Conservation (phyloP, 495 filamentous ascomycete species). For the Penicillium fimorum region DNA sequence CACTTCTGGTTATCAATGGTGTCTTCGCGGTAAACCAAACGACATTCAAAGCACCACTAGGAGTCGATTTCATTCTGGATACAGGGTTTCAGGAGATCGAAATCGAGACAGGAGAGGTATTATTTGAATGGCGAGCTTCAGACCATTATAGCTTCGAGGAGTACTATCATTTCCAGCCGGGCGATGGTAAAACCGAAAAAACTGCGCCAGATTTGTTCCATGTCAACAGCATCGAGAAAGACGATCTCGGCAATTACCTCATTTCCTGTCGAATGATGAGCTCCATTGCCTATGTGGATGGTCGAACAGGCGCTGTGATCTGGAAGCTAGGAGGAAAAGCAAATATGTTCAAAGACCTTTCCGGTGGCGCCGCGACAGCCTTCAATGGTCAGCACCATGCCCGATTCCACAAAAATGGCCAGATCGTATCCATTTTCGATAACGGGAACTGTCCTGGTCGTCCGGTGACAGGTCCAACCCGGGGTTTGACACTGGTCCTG, state of each 20-base stretch:
- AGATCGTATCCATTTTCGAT: conserved; percentile 23
- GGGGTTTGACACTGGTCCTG: background rate
- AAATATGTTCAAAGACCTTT: conserved; percentile 20
- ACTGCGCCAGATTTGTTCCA: conserved; percentile 29
- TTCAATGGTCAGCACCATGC: conserved; percentile 26
- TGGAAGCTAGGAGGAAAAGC: conserved; percentile 47
- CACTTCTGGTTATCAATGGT: conserved; percentile 6
- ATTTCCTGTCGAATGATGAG: conserved; percentile 51
- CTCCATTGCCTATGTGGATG: conserved; percentile 49
- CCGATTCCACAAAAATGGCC: conserved; percentile 19
- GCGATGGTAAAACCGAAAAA: background rate
- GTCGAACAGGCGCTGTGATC: conserved; percentile 47
- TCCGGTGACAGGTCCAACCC: background rate
- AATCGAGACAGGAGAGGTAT: conserved; percentile 32
- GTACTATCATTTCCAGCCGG: conserved; percentile 7
- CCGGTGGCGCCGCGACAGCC: background rate
- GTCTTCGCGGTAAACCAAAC: conserved; percentile 1
- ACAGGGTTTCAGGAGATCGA: conserved; percentile 46
- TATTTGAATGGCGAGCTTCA: conserved; percentile 33
- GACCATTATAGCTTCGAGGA: conserved; percentile 26
- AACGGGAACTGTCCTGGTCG: conserved; percentile 11
- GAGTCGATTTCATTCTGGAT: conserved; percentile 37
- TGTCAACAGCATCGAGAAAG: conserved; percentile 29
- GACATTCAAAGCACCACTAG: background rate
- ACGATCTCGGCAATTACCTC: conserved; percentile 46